Evolutionary conservation across 257 asterid species (phyloP).

Genomic region (Jaltomata sinuosa): DNA sequence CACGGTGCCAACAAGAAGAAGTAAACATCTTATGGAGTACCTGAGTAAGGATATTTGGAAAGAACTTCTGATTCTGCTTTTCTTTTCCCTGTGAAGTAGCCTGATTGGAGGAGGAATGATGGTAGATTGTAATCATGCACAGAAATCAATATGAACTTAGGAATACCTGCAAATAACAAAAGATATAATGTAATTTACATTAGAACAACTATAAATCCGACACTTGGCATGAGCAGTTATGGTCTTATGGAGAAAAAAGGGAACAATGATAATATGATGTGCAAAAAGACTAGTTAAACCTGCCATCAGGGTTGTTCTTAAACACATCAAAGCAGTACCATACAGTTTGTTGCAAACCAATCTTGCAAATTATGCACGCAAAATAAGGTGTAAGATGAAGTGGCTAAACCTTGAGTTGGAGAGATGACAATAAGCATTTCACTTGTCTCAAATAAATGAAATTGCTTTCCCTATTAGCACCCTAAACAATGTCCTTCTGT

Average conservation of each 20-base stretch:
- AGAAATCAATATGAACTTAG: conserved; percentile 84
- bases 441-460: neutral
- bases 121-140: conserved; percentile 98
- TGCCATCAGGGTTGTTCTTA: neutral
- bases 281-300: neutral
- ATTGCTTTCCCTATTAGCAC: neutral
- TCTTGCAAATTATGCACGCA: neutral
- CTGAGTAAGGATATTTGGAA: conserved; percentile 76
- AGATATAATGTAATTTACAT: neutral
- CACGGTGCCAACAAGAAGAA: neutral
- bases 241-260: neutral
- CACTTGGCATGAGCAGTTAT: neutral
- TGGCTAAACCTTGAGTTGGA: neutral
- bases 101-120: conserved; percentile 58
- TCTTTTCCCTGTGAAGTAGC: conserved; percentile 91
- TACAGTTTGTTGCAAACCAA: neutral
- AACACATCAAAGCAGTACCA: neutral
- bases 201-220: neutral
- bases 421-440: neutral
- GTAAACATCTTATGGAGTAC: conserved; percentile 22
- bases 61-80: conserved; percentile 97
- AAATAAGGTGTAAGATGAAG: neutral
- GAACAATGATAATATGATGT: neutral
- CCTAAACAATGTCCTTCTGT: neutral
- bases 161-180: conserved; percentile 49